Conservation (phyloP, 106 monocot species). For the Alisma plantagoaquatica region DNA sequence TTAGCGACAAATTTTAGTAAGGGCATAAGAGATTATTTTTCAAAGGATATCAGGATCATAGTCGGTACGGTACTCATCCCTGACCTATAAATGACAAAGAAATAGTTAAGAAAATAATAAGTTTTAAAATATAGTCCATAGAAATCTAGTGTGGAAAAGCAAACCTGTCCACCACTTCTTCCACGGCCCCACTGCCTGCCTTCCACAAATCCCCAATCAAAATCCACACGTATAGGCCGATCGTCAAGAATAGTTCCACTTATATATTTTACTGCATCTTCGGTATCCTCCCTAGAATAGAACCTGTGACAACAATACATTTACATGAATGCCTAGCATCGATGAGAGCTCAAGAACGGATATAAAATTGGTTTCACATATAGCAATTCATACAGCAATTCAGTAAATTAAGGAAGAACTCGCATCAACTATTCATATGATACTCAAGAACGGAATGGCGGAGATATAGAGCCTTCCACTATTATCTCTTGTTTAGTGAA, state of each 20-base stretch:
- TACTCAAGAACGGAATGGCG: too few relatives aligned
- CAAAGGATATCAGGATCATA: slow-evolving; percentile 99
- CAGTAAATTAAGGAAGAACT: too few relatives aligned
- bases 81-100: slow-evolving; percentile 46
- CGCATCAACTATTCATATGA: too few relatives aligned
- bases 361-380: too few relatives aligned
- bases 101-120: neutral
- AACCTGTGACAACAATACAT: slow-evolving; percentile 39
- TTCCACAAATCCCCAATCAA: slow-evolving; percentile 99
- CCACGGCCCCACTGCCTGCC: slow-evolving; percentile 99
- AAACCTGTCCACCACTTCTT: slow-evolving; percentile 97
- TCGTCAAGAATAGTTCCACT: slow-evolving; percentile 98
- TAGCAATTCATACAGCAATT: too few relatives aligned
- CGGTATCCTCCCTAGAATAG: slow-evolving; percentile 88
- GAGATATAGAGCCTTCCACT: too few relatives aligned
- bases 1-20: too few relatives aligned
- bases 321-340: slow-evolving; percentile 1
- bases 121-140: too few relatives aligned
- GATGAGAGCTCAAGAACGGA: too few relatives aligned
- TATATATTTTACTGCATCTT: slow-evolving; percentile 95
- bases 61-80: slow-evolving; percentile 98
- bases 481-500: too few relatives aligned
- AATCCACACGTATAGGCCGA: slow-evolving; percentile 93
- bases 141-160: too few relatives aligned
- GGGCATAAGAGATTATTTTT: too few relatives aligned